A percentile compares a stretch with the other conserved stretches of the same genome.
Evolutionary conservation across 169 alveolate genomes (phyloP).

Genomic region (Besnoitia besnoiti): DNA sequence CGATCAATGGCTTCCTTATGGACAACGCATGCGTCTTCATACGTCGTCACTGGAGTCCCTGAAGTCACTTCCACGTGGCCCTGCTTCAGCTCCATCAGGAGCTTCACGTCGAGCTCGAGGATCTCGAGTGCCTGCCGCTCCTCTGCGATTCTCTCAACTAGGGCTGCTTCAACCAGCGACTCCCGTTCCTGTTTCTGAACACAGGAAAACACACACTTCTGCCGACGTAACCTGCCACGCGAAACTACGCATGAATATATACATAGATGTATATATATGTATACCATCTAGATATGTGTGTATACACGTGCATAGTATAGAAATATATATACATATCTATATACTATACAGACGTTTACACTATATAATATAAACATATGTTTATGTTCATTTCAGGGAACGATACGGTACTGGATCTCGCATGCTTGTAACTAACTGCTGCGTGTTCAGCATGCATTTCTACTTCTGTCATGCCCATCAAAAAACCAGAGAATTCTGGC

Average conservation of each 20-base stretch:
- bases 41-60: conserved; percentile 85
- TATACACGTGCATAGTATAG: not conserved
- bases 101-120: conserved; percentile 78
- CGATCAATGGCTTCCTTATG: conserved; percentile 82
- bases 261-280: no score
- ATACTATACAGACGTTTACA: no score
- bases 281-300: no score
- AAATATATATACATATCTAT: no score
- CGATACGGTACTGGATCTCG: no score
- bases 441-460: no score
- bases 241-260: no score
- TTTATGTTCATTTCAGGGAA: no score
- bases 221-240: not conserved
- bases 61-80: conserved; percentile 86
- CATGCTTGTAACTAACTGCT: no score
- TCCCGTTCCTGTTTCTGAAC: not conserved
- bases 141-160: not conserved
- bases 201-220: not conserved
- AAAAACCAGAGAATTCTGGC: no score
- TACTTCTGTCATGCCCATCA: no score
- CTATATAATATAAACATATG: no score
- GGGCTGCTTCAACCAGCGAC: not conserved
- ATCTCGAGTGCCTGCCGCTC: not conserved
- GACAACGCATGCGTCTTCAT: conserved; percentile 86
- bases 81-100: conserved; percentile 81